A percentile compares a stretch with the other conserved stretches of the same genome.
Evolutionary conservation across 108 stramenopile species (phyloP).

Genomic region (Pseudonitzschia multistriata): DNA sequence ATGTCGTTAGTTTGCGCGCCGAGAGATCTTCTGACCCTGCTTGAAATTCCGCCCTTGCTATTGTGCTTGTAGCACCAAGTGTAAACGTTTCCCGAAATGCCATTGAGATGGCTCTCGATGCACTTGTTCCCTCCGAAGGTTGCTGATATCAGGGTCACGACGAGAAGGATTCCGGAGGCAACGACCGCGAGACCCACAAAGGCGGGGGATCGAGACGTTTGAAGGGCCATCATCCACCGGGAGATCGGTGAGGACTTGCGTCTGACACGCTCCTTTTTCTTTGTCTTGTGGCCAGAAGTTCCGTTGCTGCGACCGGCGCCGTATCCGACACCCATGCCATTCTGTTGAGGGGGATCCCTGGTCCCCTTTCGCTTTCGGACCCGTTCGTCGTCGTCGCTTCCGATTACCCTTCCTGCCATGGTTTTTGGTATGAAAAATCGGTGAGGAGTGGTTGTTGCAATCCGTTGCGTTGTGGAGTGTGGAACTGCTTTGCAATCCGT

Average conservation of each 20-base stretch:
- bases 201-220: background rate
- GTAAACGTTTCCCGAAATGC: slow-evolving; percentile 5
- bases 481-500: too few relatives aligned
- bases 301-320: background rate
- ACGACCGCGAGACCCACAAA: background rate
- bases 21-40: background rate
- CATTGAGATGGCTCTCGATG: slow-evolving; percentile 8
- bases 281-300: background rate
- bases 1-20: background rate
- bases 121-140: background rate
- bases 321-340: background rate
- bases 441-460: too few relatives aligned
- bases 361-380: background rate
- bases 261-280: background rate
- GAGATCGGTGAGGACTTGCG: background rate
- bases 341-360: background rate
- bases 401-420: background rate
- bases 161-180: background rate
- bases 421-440: background rate
- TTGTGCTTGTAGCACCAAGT: slow-evolving; percentile 7
- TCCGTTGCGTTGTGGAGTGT: too few relatives aligned
- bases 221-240: background rate
- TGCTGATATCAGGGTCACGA: background rate
- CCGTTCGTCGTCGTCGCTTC: background rate
- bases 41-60: background rate